Evolutionary conservation across 2,329 filamentous ascomycete species (phyloP).

Genomic region (Podosphaera fusca): DNA sequence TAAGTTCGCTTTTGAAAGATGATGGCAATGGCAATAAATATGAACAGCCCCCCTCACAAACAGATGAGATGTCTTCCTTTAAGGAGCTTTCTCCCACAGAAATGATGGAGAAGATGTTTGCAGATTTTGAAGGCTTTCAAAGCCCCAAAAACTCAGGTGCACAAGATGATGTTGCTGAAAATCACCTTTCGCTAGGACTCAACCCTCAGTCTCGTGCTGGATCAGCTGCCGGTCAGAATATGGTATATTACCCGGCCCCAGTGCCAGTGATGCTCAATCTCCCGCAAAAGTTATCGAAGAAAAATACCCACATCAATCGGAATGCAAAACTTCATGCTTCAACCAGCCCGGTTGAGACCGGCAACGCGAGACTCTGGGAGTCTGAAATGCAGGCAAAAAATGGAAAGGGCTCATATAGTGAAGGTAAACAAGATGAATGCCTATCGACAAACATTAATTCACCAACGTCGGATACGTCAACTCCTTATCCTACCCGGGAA

Average conservation of each 20-base stretch:
- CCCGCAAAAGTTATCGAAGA: constrained; percentile 64
- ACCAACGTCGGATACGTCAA: not conserved
- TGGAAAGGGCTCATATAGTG: no score
- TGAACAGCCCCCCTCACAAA: not conserved
- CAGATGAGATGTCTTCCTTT: not conserved
- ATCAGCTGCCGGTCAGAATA: constrained; percentile 45
- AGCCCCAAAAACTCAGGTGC: no score
- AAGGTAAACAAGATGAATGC: no score
- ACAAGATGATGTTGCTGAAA: no score
- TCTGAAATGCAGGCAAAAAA: no score
- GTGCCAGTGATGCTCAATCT: constrained; percentile 87
- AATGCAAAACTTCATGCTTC: not conserved
- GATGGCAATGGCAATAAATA: not conserved
- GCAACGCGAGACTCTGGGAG: no score
- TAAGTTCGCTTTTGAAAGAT: not conserved
- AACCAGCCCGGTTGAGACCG: not conserved
- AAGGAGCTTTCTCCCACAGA: constrained; percentile 10
- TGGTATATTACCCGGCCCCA: constrained; percentile 89
- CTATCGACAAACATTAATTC: no score
- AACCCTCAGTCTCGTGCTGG: constrained; percentile 34
- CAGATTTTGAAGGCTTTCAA: constrained; percentile 64
- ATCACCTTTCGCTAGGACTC: not conserved
- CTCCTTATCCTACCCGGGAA: constrained; percentile 11
- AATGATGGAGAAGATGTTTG: constrained; percentile 41
- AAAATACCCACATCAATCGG: constrained; percentile 29